Evolutionary conservation across 2,329 filamentous ascomycete species (phyloP).

Genomic region (Trichoderma oligosporum): DNA sequence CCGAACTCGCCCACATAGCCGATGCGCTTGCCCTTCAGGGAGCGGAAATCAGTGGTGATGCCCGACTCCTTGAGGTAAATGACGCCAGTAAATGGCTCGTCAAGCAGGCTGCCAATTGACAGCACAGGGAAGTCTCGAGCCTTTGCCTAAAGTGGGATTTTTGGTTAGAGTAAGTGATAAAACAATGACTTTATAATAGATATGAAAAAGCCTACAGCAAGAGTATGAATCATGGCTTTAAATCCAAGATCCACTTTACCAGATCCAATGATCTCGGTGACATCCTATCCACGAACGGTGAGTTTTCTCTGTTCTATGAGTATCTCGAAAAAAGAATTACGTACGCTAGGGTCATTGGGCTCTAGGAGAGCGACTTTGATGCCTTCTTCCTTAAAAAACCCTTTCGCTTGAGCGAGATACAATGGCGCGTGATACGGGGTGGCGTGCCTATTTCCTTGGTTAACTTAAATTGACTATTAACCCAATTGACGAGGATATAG

Average conservation of each 20-base stretch:
- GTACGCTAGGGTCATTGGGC: slow-evolving; percentile 71
- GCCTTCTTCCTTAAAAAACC: slow-evolving; percentile 70
- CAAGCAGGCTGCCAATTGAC: slow-evolving; percentile 70
- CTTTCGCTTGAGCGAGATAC: slow-evolving; percentile 72
- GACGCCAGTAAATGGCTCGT: slow-evolving; percentile 76
- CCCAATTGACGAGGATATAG: slow-evolving; percentile 26
- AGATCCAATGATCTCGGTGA: slow-evolving; percentile 75
- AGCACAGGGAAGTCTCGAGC: slow-evolving; percentile 69
- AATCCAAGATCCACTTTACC: slow-evolving; percentile 75
- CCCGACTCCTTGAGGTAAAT: slow-evolving; percentile 72
- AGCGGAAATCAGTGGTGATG: slow-evolving; percentile 71
- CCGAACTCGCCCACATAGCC: slow-evolving; percentile 79
- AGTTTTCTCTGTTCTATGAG: slow-evolving; percentile 29
- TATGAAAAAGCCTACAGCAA: slow-evolving; percentile 50
- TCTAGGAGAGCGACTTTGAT: slow-evolving; percentile 75
- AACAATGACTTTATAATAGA: no score
- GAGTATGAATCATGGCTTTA: slow-evolving; percentile 81
- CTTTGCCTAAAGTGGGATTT: slow-evolving; percentile 59
- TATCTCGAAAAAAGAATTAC: background rate
- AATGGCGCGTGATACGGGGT: slow-evolving; percentile 77
- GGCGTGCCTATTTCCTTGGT: slow-evolving; percentile 60
- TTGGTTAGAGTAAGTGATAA: no score
- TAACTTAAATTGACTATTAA: background rate
- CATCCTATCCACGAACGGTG: slow-evolving; percentile 49
- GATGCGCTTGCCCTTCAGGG: slow-evolving; percentile 71